Conservation (phyloP, 2,329 filamentous ascomycete genomes). For the Sclerotinia sclerotiorum region DNA sequence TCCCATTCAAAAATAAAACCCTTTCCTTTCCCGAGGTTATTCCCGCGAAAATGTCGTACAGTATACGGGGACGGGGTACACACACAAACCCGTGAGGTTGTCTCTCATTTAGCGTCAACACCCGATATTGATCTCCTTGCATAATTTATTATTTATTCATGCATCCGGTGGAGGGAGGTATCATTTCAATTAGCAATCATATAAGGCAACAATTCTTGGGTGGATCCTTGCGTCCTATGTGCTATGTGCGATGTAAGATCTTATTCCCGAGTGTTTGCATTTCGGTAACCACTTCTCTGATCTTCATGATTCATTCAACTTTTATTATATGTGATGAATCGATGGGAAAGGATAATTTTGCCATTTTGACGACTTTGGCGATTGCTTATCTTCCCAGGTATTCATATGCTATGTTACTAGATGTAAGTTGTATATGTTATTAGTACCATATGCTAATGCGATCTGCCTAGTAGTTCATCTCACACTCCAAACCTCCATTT, state of each 20-base stretch:
- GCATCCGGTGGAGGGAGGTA: too few relatives aligned
- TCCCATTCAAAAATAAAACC: background rate
- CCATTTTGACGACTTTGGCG: fast-evolving
- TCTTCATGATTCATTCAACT: background rate
- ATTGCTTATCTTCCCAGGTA: background rate
- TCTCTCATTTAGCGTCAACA: too few relatives aligned
- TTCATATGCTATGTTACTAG: background rate
- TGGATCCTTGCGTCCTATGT: too few relatives aligned
- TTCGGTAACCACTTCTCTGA: background rate
- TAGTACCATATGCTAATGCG: background rate
- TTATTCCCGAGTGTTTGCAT: too few relatives aligned
- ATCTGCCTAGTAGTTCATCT: constrained; percentile 3
- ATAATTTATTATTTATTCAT: background rate
- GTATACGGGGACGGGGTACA: too few relatives aligned
- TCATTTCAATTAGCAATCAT: too few relatives aligned
- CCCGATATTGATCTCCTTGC: too few relatives aligned
- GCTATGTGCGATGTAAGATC: too few relatives aligned
- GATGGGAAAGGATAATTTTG: fast-evolving
- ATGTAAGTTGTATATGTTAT: background rate
- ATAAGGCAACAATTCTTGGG: too few relatives aligned
- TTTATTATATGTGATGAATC: background rate
- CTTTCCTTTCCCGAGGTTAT: background rate
- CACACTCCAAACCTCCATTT: too few relatives aligned
- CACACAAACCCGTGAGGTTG: too few relatives aligned
- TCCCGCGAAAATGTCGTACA: background rate